A percentile compares a stretch with the other conserved stretches of the same genome.
Conservation (phyloP, 2,329 filamentous ascomycete species). For the Colletotrichum neosansevieriae region DNA sequence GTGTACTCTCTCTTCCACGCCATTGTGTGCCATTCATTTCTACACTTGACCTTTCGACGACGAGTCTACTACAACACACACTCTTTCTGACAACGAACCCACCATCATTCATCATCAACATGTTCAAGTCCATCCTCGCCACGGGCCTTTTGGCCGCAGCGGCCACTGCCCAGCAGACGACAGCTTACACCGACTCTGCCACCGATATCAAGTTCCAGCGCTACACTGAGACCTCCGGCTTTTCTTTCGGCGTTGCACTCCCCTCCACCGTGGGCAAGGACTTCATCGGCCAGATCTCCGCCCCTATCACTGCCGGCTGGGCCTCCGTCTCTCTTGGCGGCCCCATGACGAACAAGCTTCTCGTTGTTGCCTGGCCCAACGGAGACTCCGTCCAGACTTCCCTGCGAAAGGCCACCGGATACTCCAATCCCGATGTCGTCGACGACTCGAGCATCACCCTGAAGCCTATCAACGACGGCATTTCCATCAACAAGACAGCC, state of each 20-base stretch:
- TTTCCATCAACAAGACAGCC: constrained; percentile 60
- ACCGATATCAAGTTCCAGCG: constrained; percentile 37
- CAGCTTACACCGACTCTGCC: constrained; percentile 25
- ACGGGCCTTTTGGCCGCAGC: constrained; percentile 31
- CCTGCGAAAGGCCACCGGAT: constrained; percentile 47
- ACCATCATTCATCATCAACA: constrained; percentile 19
- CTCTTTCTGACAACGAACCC: constrained; percentile 1
- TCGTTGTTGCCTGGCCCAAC: constrained; percentile 60
- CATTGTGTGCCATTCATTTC: constrained; percentile 36
- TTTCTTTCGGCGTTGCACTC: constrained; percentile 34
- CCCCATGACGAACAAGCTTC: constrained; percentile 57
- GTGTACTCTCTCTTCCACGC: constrained; percentile 37
- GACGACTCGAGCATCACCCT: constrained; percentile 51
- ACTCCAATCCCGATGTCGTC: constrained; percentile 55
- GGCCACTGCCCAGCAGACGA: constrained; percentile 37
- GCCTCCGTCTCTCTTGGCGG: constrained; percentile 51
- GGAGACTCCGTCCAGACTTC: constrained; percentile 50
- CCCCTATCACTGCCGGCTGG: constrained; percentile 33
- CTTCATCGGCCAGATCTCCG: constrained; percentile 40
- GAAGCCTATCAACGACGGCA: constrained; percentile 59
- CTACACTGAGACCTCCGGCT: constrained; percentile 30
- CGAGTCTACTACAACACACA: not conserved
- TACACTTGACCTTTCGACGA: not conserved
- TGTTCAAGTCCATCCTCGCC: constrained; percentile 35
- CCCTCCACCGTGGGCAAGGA: constrained; percentile 33